Evolutionary conservation across 2,329 filamentous ascomycete species (phyloP), one percentile per base, ranked within the genome.

Genomic region (Biscogniauxia sp.): DNA sequence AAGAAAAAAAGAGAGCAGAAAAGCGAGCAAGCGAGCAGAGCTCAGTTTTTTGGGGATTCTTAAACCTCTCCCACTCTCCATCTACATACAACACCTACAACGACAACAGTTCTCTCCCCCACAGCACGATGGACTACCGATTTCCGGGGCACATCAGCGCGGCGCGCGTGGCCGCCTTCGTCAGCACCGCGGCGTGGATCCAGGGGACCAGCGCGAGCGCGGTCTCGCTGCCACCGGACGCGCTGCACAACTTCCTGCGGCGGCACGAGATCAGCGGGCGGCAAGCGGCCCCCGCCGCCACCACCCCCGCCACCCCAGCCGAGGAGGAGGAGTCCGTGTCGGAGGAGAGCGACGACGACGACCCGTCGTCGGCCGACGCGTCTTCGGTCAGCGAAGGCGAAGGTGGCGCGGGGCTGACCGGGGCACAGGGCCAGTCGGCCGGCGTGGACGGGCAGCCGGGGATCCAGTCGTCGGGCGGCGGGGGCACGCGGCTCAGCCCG

Each of bases 91-190:
- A 32, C 28, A 9, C 1, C 2, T 5, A 8, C 7, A 13, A 32
- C 28, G 11, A 45, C 37, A 45, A 45, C 17, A 17, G 28, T 32
- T 7, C 28, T 5, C 26, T 28, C 15, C 37, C 5, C 23, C 23
- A 5, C 37, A 37, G 5, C 58, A 60, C 52, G 26, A 68, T 68
- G 67, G 55, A 57, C 20, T 64, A 61, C 60, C 64, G 50, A 13
- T 68, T 70, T 23, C 68, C 70, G 28, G 68, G 62, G 19, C 64
- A 65, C 41, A 70, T 68, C 60, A 70, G 67, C 62, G 70, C 69
- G 51, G 67, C 67, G 61, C 66, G 66, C 63, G 28, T 68, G 32
- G 64, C 66, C 26, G 63, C 61, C 25, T 68, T 69, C 58, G 61
- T 69, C 60, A 67, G 64, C 60, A 69, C 67, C 4, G 67, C 67